Percentiles rank a stretch among this genome's conserved stretches.
phyloP scores from a whole-genome alignment of 2,329 filamentous ascomycete species.

The Colletotrichum sp. region DNA sequence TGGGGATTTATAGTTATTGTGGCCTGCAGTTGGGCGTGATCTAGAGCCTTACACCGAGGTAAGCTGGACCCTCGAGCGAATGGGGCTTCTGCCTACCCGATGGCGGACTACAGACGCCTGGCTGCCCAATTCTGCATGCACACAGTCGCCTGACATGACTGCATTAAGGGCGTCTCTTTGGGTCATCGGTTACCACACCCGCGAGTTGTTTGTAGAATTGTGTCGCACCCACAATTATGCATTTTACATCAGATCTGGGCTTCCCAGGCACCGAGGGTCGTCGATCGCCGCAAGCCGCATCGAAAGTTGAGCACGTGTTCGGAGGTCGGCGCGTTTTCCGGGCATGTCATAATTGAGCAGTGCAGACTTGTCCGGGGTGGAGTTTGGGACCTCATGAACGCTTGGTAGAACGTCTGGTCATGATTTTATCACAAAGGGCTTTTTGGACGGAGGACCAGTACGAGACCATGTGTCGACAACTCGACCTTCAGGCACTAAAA shows the following conservation, averaged over 20 bases:
- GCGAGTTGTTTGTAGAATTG: neutral
- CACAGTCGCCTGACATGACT: neutral
- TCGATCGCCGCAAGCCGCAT: neutral
- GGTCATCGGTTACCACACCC: neutral
- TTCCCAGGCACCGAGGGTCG: neutral
- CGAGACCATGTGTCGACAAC: neutral
- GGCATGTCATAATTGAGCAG: neutral
- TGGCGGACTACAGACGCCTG: neutral
- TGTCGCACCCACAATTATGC: neutral
- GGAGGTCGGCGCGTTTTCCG: neutral
- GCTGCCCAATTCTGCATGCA: neutral
- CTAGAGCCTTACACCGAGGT: neutral
- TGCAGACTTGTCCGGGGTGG: neutral
- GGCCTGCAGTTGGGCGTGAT: neutral
- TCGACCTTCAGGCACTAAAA: fast-evolving
- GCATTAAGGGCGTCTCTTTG: neutral
- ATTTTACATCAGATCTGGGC: neutral
- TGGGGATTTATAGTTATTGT: neutral
- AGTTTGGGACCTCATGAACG: neutral
- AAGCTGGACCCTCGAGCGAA: neutral
- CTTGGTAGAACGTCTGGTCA: neutral
- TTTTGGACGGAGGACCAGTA: fast-evolving
- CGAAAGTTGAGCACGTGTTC: neutral
- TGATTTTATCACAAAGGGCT: neutral
- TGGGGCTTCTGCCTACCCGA: neutral